These are phyloP conservation scores for Vitis hybrid DNA, from an alignment of 177 flowering plant genomes.

Conservation along the genomic window DNA sequence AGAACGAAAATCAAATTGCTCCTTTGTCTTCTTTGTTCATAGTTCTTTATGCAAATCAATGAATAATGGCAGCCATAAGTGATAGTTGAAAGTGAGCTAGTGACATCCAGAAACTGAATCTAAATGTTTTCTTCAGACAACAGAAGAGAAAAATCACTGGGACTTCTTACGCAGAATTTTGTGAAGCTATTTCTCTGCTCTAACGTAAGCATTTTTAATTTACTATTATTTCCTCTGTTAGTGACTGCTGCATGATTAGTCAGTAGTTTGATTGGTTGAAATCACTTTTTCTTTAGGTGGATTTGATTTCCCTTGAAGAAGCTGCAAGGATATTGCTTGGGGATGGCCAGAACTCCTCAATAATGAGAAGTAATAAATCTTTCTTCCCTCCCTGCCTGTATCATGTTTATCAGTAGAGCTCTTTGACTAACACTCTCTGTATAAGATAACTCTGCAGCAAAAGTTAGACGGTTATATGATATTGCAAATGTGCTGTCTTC, in stretches of 20 bases:
- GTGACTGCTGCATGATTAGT: background rate
- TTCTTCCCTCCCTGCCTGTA: background rate
- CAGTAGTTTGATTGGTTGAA: background rate
- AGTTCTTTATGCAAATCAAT: background rate
- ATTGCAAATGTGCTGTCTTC: conserved; percentile 99
- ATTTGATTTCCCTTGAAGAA: conserved; percentile 80
- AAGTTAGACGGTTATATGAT: conserved; percentile 88
- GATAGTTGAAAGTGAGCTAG: too few species aligned
- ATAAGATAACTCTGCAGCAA: conserved; percentile 62
- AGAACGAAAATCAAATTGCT: background rate
- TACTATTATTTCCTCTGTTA: background rate
- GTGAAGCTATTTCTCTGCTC: conserved; percentile 88
- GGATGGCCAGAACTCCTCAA: conserved; percentile 46
- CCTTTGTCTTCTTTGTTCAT: background rate
- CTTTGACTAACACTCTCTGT: conserved; percentile 19
- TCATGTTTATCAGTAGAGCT: background rate
- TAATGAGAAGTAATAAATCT: conserved; percentile 66
- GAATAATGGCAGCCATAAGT: too few species aligned
- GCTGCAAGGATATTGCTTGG: conserved; percentile 86
- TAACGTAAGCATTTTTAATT: conserved; percentile 41
- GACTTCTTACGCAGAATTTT: conserved; percentile 87
- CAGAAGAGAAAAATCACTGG: conserved; percentile 88
- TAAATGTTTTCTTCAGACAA: conserved; percentile 39
- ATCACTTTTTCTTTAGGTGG: conserved; percentile 36
- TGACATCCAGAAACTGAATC: background rate